Evolutionary conservation across 805 yeast species (phyloP).

Genomic region (Metschnikowia borealis): DNA sequence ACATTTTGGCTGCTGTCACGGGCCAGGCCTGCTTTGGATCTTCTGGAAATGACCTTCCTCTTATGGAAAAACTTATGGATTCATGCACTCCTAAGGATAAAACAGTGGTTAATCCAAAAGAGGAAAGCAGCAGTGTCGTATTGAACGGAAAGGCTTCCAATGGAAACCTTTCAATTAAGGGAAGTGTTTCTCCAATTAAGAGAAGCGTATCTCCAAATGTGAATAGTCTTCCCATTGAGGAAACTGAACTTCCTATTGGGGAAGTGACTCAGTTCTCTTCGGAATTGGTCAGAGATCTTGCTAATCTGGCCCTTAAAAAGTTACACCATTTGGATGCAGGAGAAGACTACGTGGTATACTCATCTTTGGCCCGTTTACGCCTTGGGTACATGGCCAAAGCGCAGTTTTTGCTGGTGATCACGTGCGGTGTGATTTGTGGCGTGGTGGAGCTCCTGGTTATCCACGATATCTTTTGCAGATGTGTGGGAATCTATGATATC

Average conservation of each 20-base stretch:
- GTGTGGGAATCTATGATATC: conserved; percentile 50
- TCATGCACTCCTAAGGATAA: background rate
- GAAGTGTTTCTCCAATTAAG: too few relatives aligned
- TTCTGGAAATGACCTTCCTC: conserved; percentile 18
- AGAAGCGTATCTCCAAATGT: too few relatives aligned
- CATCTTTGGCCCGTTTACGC: conserved; percentile 44
- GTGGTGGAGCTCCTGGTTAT: conserved; percentile 43
- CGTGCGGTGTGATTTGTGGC: conserved; percentile 49
- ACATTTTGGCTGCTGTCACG: conserved; percentile 33
- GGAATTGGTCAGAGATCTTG: conserved; percentile 26
- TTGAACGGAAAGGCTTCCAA: background rate
- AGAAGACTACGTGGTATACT: conserved; percentile 50
- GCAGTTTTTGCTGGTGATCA: conserved; percentile 55
- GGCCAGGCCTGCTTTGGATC: conserved; percentile 25
- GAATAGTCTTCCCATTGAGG: too few relatives aligned
- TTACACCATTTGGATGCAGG: conserved; percentile 53
- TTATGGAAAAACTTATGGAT: conserved; percentile 15
- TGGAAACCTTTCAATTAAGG: background rate
- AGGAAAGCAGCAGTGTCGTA: too few relatives aligned
- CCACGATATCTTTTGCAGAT: conserved; percentile 43
- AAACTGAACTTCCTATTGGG: too few relatives aligned
- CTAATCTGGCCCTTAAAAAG: conserved; percentile 35
- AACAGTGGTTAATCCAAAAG: too few relatives aligned
- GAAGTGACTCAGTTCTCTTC: background rate
- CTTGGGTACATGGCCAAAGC: conserved; percentile 54